Percentiles rank a stretch among this genome's conserved stretches.
Evolutionary conservation across 306 rosid genomes (phyloP).

Genomic region (peach (Prunus persica)): Prunus_persica_NCBIv2 NC_034015.1:19005001-19005500

Average conservation of each 20-base stretch:
- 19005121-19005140: not conserved
- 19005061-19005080: not conserved
- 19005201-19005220: not conserved
- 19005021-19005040: not conserved
- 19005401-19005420: not conserved
- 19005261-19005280: not conserved
- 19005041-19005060: not conserved
- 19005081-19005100: not conserved
- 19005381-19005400: no score
- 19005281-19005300: not conserved
- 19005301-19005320: not conserved
- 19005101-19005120: not conserved
- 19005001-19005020: not conserved
- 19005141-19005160: not conserved
- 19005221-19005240: not conserved
- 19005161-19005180: not conserved
- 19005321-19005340: not conserved
- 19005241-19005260: not conserved
- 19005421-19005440: not conserved
- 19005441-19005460: slow-evolving; percentile 46
- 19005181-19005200: not conserved
- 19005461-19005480: slow-evolving; percentile 38
- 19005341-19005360: not conserved
- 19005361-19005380: not conserved
- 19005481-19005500: slow-evolving; percentile 34